Conservation (phyloP, 2,329 filamentous ascomycete genomes). For the Fusarium lateritium region DNA sequence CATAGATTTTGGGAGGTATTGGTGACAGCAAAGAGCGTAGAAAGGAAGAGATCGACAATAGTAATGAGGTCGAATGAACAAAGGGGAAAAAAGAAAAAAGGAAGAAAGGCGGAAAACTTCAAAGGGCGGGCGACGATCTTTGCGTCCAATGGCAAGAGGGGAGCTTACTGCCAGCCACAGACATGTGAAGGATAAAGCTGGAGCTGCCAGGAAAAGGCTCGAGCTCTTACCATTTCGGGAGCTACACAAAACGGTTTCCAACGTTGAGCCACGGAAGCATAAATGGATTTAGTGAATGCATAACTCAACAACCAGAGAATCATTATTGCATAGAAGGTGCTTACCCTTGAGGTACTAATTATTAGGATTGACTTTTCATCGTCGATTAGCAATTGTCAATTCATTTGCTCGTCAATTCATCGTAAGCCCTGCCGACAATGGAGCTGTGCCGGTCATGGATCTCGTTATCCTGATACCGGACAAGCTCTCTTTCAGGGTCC, state of each 20-base stretch:
- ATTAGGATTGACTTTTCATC: slow-evolving; percentile 5
- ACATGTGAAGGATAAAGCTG: slow-evolving; percentile 33
- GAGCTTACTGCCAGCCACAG: slow-evolving; percentile 15
- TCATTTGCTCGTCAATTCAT: slow-evolving; percentile 6
- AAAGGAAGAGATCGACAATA: slow-evolving; percentile 11
- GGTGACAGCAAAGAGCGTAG: slow-evolving; percentile 3
- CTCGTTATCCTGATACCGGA: not conserved
- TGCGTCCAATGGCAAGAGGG: slow-evolving; percentile 37
- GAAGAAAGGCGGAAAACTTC: slow-evolving; percentile 8
- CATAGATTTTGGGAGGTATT: slow-evolving; percentile 4
- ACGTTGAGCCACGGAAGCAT: slow-evolving; percentile 31
- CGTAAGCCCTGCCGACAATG: not conserved
- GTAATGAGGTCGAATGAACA: slow-evolving; percentile 29
- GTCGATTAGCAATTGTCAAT: slow-evolving; percentile 14
- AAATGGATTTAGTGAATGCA: slow-evolving; percentile 16
- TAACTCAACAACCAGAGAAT: not conserved
- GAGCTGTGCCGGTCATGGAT: slow-evolving; percentile 3
- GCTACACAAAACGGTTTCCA: slow-evolving; percentile 29
- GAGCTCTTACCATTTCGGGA: slow-evolving; percentile 17
- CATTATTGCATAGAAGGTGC: slow-evolving; percentile 15
- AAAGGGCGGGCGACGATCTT: slow-evolving; percentile 27
- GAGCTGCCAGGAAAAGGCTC: slow-evolving; percentile 17
- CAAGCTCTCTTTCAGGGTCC: slow-evolving; percentile 28
- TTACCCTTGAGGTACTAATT: not conserved
- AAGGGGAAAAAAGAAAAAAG: slow-evolving; percentile 7